Evolutionary conservation across 139 green algal genomes (phyloP).

Genomic region (Desmodesmus armatus): DNA sequence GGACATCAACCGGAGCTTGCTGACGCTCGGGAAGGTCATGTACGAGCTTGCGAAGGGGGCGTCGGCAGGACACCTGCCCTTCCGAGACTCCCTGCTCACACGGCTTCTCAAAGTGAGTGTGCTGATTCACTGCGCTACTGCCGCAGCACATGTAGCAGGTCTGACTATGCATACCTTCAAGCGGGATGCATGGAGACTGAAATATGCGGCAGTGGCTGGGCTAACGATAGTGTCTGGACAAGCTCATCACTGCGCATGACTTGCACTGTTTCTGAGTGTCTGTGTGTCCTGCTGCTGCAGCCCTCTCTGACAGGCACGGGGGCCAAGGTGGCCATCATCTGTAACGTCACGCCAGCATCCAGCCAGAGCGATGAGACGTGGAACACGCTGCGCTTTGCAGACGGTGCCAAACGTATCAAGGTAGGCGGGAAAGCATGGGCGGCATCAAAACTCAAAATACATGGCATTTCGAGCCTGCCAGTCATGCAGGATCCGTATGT

Average conservation of each 20-base stretch:
- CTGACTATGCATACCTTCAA: neutral
- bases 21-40: conserved; percentile 93
- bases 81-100: conserved; percentile 93
- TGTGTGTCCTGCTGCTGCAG: conserved; percentile 30
- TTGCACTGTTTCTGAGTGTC: neutral
- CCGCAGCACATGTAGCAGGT: too few relatives aligned
- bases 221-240: too few relatives aligned
- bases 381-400: conserved; percentile 99
- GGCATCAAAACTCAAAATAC: too few relatives aligned
- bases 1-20: conserved; percentile 97
- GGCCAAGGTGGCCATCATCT: conserved; percentile 84
- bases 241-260: neutral
- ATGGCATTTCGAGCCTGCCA: too few relatives aligned
- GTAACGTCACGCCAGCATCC: conserved; percentile 91
- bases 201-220: too few relatives aligned
- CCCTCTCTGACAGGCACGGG: conserved; percentile 74
- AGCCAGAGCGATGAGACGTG: conserved; percentile 91
- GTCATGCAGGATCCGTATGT: too few relatives aligned
- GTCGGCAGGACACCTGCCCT: conserved; percentile 80
- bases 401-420: conserved; percentile 83
- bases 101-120: conserved; percentile 71
- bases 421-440: conserved; percentile 31
- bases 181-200: neutral
- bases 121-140: neutral
- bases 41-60: conserved; percentile 81